Conservation (phyloP, 805 yeast species). For the Nakazawaea pomicola region DNA sequence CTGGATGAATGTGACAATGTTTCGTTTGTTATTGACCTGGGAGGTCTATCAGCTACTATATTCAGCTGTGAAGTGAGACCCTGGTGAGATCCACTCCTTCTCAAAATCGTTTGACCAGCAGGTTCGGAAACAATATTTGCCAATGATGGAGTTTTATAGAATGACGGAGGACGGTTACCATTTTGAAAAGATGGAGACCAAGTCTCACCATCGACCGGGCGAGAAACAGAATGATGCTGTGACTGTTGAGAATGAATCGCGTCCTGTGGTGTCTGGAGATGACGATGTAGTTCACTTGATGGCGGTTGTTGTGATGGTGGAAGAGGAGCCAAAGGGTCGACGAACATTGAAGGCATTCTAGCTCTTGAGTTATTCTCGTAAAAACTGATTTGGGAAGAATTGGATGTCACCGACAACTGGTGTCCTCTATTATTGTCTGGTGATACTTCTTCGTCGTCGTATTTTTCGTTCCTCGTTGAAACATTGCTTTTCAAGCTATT, state of each 20-base stretch:
- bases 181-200: conserved; percentile 8
- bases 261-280: too few species aligned
- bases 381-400: conserved; percentile 13
- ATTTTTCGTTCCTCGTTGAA: conserved; percentile 1
- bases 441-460: neutral
- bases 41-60: conserved; percentile 14
- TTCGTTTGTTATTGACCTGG: conserved; percentile 19
- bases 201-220: conserved; percentile 9
- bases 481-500: neutral
- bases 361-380: conserved; percentile 22
- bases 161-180: conserved; percentile 6
- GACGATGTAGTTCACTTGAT: conserved; percentile 8
- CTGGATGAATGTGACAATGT: conserved; percentile 6
- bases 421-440: conserved; percentile 2
- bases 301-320: conserved; percentile 19
- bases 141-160: neutral
- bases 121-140: conserved; percentile 7
- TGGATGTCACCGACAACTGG: conserved; percentile 8
- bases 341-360: conserved; percentile 42
- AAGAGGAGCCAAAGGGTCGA: conserved; percentile 45
- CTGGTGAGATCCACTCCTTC: conserved; percentile 16
- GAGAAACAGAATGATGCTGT: neutral
- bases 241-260: too few species aligned
- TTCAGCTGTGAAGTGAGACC: conserved; percentile 9
- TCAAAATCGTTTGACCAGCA: neutral